phyloP scores from a whole-genome alignment of 345 rosid species.

The Reutealis trisperma region DNA sequence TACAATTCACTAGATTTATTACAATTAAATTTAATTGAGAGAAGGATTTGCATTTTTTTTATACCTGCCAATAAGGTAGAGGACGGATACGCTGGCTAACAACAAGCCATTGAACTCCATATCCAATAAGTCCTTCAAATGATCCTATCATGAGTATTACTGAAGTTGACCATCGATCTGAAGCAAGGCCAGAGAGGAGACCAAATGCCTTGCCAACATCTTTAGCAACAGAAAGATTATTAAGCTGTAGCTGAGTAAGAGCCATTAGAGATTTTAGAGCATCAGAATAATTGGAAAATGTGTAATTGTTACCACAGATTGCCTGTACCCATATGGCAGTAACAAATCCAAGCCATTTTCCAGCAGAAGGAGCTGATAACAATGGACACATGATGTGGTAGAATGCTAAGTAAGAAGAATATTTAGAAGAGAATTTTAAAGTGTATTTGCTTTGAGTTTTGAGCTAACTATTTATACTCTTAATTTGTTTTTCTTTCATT shows the following conservation, averaged over 20 bases:
- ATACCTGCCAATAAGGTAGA: constrained; percentile 68
- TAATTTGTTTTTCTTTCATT: neutral
- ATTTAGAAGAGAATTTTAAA: neutral
- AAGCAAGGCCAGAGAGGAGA: constrained; percentile 59
- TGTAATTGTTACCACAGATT: constrained; percentile 63
- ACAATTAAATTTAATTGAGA: too few relatives aligned
- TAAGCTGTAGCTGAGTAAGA: constrained; percentile 55
- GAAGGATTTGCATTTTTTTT: neutral
- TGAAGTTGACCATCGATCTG: constrained; percentile 45
- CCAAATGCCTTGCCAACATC: constrained; percentile 73
- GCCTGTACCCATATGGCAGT: constrained; percentile 66
- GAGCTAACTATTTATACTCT: neutral
- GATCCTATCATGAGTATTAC: constrained; percentile 49
- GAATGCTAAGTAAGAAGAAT: neutral
- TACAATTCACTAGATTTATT: too few relatives aligned
- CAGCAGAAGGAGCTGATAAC: constrained; percentile 24
- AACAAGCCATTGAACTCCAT: constrained; percentile 74
- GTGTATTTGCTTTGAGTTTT: neutral
- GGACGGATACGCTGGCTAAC: constrained; percentile 50
- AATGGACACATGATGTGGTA: neutral
- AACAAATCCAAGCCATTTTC: constrained; percentile 68
- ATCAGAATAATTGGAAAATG: constrained; percentile 59
- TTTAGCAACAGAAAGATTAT: constrained; percentile 59
- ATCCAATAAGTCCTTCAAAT: constrained; percentile 55
- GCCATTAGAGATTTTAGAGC: constrained; percentile 64